Evolutionary conservation across 371 early-diverging fungal genomes (phyloP), one percentile per base, ranked within the genome.

Genomic region (Chytridium lagenaria): DNA sequence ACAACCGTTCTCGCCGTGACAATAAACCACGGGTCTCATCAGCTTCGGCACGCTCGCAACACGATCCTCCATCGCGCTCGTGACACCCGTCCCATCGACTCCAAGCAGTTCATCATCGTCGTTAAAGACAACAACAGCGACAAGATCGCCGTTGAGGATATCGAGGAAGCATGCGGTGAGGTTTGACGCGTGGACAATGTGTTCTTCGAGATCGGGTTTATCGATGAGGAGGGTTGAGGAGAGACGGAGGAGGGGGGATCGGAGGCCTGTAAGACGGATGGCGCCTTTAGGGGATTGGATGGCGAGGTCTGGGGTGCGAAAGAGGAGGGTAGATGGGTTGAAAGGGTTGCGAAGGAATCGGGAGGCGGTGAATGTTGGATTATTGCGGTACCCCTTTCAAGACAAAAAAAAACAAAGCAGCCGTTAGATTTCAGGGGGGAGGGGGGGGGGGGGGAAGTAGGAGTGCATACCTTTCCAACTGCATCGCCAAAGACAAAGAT

Each of bases 201-300:
- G 3, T 37, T 63, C 63, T 30, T 63, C 63, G 37, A 63, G 15
- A 26, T 63, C 63, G 10, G 26, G 10, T 26, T 12, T 36, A 36
- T 63, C 63, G 34, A 36, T 30, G 12, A 63, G 34, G 63, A 63
- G 37, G 36, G 63, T 30, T 31, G 36, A 16, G 19, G 3, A 12
- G 63, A 63, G 10, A 3, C 36, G 30, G 3, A 36, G 7, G 37
- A 30, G 36, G 55, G 16, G 55, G 55, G 26, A 5, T 16, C 26
- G 10, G 55, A 5, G 55, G 23, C 23, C 19, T 7, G 30, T 16
- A 26, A 55, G 55, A 55, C 55, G 55, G 26, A 55, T 10, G 55
- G 19, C 5, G 63, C 63, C 63, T 15, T 12, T 26, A 5, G 68
- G 52, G 22, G 50, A 51, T 33, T 68, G 68, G 22, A 68, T 40